Percentiles rank a stretch among this genome's conserved stretches.
Evolutionary conservation across 2,329 filamentous ascomycete genomes (phyloP).

Genomic region (Nigrospora osmanthi): DNA sequence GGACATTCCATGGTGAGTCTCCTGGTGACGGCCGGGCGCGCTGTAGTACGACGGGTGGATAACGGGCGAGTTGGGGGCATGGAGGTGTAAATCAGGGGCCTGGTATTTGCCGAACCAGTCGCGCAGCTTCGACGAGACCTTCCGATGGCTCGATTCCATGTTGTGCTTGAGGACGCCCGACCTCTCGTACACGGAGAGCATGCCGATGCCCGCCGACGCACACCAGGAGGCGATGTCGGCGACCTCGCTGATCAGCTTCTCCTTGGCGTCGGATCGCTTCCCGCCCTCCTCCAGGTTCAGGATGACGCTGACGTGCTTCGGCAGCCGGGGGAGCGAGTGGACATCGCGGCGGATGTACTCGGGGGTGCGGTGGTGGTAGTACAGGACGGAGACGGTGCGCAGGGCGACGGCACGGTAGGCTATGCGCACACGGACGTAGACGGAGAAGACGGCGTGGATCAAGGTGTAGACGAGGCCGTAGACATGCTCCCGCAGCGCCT

Average conservation of each 20-base stretch:
- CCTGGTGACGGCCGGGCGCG: slow-evolving; percentile 10
- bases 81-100: slow-evolving; percentile 55
- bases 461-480: slow-evolving; percentile 60
- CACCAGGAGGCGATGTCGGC: slow-evolving; percentile 93
- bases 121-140: slow-evolving; percentile 70
- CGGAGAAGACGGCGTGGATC: slow-evolving; percentile 75
- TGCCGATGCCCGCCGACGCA: slow-evolving; percentile 77
- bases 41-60: slow-evolving; percentile 13
- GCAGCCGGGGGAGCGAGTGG: slow-evolving; percentile 62
- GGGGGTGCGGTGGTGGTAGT: slow-evolving; percentile 93
- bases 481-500: slow-evolving; percentile 54
- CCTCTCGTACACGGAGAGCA: slow-evolving; percentile 85
- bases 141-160: slow-evolving; percentile 75
- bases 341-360: slow-evolving; percentile 89
- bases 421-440: slow-evolving; percentile 78
- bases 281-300: slow-evolving; percentile 66
- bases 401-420: slow-evolving; percentile 73
- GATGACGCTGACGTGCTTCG: slow-evolving; percentile 82
- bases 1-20: slow-evolving; percentile 34
- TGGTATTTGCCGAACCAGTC: slow-evolving; percentile 78
- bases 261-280: slow-evolving; percentile 64
- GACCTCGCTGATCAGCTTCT: slow-evolving; percentile 80
- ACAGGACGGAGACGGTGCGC: slow-evolving; percentile 71
- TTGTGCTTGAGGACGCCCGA: slow-evolving; percentile 85
- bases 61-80: slow-evolving; percentile 26